phyloP scores from a whole-genome alignment of 306 rosid genomes.

The Inga leiocalycina region DNA sequence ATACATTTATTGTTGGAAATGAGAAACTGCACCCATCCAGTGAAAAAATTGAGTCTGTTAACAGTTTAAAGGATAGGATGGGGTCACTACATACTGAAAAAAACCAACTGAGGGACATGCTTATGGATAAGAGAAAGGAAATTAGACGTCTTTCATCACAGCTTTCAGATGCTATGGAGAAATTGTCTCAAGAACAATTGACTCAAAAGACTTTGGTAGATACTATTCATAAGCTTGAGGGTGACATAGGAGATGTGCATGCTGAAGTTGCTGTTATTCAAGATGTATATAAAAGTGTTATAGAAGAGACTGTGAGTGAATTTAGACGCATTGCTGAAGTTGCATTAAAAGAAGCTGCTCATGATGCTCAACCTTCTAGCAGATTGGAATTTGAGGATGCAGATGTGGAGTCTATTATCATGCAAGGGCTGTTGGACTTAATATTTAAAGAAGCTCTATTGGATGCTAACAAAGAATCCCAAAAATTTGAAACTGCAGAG shows the following conservation, averaged over 20 bases:
- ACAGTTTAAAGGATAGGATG: constrained; percentile 63
- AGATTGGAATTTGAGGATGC: constrained; percentile 57
- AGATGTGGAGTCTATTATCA: constrained; percentile 51
- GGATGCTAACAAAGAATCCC: constrained; percentile 46
- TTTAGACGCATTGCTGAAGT: constrained; percentile 43
- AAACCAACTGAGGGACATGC: constrained; percentile 57
- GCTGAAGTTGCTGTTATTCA: constrained; percentile 55
- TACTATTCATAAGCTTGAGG: constrained; percentile 50
- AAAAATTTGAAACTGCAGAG: constrained; percentile 44
- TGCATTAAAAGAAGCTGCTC: constrained; percentile 45
- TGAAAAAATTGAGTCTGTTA: constrained; percentile 52
- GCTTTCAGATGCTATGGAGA: constrained; percentile 57
- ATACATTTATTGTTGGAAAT: constrained; percentile 59
- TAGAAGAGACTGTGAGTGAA: constrained; percentile 51
- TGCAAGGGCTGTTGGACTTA: constrained; percentile 50
- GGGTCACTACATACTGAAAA: constrained; percentile 62
- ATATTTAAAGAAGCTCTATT: constrained; percentile 60
- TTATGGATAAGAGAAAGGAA: constrained; percentile 59
- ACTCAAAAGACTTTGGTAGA: constrained; percentile 45
- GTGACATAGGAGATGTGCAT: constrained; percentile 52
- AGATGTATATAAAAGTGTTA: constrained; percentile 57
- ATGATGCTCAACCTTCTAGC: constrained; percentile 45
- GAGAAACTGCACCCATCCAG: constrained; percentile 47
- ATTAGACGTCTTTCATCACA: constrained; percentile 52
- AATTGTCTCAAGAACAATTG: constrained; percentile 49